Evolutionary conservation across 345 rosid species (phyloP).

Genomic region (Melastoma malabathricum): DNA sequence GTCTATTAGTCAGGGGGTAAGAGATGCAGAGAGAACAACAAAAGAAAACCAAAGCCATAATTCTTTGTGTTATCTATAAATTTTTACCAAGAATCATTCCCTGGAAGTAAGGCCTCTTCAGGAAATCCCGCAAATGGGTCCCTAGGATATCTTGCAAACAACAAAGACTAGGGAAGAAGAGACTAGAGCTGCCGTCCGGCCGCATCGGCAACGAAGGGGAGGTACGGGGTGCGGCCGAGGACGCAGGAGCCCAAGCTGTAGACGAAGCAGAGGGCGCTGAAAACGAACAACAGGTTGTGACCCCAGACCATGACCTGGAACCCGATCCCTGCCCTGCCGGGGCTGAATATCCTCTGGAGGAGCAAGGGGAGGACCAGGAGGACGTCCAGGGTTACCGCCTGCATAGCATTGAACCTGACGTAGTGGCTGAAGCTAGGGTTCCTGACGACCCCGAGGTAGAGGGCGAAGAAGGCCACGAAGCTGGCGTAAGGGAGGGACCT

Average conservation of each 20-base stretch:
- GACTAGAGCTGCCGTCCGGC: conserved; percentile 54
- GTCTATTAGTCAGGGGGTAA: not conserved
- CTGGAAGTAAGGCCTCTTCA: too few species aligned
- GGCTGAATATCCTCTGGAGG: conserved; percentile 47
- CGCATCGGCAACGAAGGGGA: conserved; percentile 75
- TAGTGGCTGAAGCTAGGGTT: conserved; percentile 57
- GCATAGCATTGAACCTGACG: conserved; percentile 83
- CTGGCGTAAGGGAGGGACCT: conserved; percentile 71
- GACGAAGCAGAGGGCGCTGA: conserved; percentile 58
- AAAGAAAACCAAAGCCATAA: too few species aligned
- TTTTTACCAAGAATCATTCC: too few species aligned
- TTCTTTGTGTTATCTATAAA: too few species aligned
- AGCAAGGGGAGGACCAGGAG: conserved; percentile 61
- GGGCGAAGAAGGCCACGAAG: conserved; percentile 80
- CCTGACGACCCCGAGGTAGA: conserved; percentile 71
- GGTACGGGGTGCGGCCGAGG: conserved; percentile 69
- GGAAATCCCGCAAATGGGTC: too few species aligned
- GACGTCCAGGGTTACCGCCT: conserved; percentile 79
- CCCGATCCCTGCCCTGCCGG: conserved; percentile 53
- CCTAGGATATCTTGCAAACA: too few species aligned
- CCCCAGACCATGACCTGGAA: conserved; percentile 59
- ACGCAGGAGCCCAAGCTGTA: conserved; percentile 40
- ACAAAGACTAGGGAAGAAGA: too few species aligned
- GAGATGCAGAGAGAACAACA: not conserved
- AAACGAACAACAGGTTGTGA: conserved; percentile 51